A percentile compares a stretch with the other conserved stretches of the same genome.
Evolutionary conservation across 2,329 filamentous ascomycete genomes (phyloP).

Genomic region (Xylaria sp.): DNA sequence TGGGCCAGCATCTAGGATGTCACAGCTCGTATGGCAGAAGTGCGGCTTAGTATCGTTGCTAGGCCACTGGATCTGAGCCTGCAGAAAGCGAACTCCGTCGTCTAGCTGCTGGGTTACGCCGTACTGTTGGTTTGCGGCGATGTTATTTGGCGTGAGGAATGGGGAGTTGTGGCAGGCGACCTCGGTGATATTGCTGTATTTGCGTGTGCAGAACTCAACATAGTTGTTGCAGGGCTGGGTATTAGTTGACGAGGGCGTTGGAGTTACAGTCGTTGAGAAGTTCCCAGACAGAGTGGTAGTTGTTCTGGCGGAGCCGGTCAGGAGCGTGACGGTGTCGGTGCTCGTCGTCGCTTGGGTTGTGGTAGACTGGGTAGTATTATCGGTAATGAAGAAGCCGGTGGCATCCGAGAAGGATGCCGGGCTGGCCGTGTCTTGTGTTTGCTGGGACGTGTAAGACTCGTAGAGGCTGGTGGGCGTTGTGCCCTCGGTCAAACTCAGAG

Average conservation of each 20-base stretch:
- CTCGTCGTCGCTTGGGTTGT: conserved; percentile 31
- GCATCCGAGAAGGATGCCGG: conserved; percentile 45
- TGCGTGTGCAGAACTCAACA: conserved; percentile 78
- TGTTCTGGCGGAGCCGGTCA: conserved; percentile 59
- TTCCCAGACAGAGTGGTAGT: conserved; percentile 58
- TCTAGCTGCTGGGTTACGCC: conserved; percentile 77
- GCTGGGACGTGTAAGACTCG: conserved; percentile 56
- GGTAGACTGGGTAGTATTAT: conserved; percentile 47
- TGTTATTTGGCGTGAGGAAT: conserved; percentile 76
- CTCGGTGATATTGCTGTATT: conserved; percentile 84
- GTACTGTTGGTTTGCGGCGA: conserved; percentile 79
- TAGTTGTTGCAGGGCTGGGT: conserved; percentile 84
- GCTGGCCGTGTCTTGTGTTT: conserved; percentile 53
- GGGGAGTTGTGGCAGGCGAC: conserved; percentile 85
- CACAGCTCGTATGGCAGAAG: conserved; percentile 88
- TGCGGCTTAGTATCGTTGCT: conserved; percentile 65
- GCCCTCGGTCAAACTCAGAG: conserved; percentile 45
- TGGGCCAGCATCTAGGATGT: conserved; percentile 82
- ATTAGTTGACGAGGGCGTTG: conserved; percentile 66
- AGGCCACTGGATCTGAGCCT: conserved; percentile 72
- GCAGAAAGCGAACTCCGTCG: conserved; percentile 76
- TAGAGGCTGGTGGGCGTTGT: conserved; percentile 60
- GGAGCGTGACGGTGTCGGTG: conserved; percentile 51
- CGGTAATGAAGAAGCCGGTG: conserved; percentile 46
- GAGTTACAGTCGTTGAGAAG: conserved; percentile 56